Conservation (phyloP, 257 asterid species). For the Euphrasia confusa region DNA sequence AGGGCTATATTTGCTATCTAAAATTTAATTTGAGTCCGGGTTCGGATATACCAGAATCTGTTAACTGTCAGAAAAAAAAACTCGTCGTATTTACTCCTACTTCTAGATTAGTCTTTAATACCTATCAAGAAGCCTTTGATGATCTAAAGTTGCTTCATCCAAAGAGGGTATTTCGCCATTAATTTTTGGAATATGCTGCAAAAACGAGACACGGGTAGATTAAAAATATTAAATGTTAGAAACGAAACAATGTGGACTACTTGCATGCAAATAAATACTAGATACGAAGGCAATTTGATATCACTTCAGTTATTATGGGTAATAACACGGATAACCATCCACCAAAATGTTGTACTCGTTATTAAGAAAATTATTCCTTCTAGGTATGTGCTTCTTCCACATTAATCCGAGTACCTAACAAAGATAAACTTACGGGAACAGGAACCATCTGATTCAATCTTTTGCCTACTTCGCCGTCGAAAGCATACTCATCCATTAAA, state of each 20-base stretch:
- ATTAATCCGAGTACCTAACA: neutral
- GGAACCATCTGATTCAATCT: conserved; percentile 86
- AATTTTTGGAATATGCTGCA: conserved; percentile 92
- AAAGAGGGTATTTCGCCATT: conserved; percentile 93
- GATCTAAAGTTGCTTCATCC: conserved; percentile 89
- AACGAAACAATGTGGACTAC: neutral
- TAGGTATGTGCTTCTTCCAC: too few species aligned
- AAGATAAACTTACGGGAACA: conserved; percentile 58
- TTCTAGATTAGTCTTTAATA: conserved; percentile 24
- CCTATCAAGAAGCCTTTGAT: conserved; percentile 93
- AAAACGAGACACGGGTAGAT: conserved; percentile 18
- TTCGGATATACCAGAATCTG: neutral
- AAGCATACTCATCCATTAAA: conserved; percentile 52
- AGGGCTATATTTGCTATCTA: too few species aligned
- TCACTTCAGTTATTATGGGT: neutral
- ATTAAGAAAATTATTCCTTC: too few species aligned
- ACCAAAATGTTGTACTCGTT: too few species aligned
- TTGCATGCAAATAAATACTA: neutral
- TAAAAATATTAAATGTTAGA: neutral
- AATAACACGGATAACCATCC: neutral
- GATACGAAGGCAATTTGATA: neutral
- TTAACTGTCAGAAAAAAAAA: neutral
- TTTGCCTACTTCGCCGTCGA: conserved; percentile 83
- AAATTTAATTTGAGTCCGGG: too few species aligned
- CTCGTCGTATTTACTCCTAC: neutral